Evolutionary conservation across 192 early-diverging fungal species (phyloP).

Genomic region (Lobulomyces angularis): DNA sequence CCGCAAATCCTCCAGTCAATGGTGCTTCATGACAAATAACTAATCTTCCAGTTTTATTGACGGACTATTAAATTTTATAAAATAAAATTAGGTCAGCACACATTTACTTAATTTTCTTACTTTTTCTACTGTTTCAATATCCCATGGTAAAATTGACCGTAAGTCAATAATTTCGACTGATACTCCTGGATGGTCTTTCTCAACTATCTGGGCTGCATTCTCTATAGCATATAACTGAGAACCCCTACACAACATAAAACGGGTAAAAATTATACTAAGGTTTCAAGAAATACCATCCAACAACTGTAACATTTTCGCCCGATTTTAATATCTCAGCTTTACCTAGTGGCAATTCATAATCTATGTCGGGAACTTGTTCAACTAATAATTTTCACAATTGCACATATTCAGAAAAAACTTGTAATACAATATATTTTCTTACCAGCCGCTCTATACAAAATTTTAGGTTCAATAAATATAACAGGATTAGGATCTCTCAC

Average conservation of each 20-base stretch:
- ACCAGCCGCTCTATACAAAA: conserved; percentile 84
- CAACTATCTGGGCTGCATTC: conserved; percentile 71
- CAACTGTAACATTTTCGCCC: too few species aligned
- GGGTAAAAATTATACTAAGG: too few species aligned
- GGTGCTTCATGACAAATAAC: conserved; percentile 92
- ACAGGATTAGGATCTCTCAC: conserved; percentile 88
- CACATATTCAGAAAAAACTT: not conserved
- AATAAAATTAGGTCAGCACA: conserved; percentile 5
- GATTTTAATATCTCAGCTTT: conserved; percentile 84
- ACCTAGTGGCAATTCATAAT: conserved; percentile 79
- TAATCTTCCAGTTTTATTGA: conserved; percentile 84
- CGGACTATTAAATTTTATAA: conserved; percentile 33
- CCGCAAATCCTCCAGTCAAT: conserved; percentile 75
- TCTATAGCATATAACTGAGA: conserved; percentile 90
- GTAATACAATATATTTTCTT: not conserved
- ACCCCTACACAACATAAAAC: conserved; percentile 85
- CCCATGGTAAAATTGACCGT: conserved; percentile 81
- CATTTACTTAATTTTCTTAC: conserved; percentile 10
- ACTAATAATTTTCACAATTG: conserved; percentile 33
- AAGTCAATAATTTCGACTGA: conserved; percentile 88
- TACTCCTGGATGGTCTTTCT: conserved; percentile 74
- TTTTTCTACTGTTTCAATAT: conserved; percentile 74
- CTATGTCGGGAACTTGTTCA: conserved; percentile 84
- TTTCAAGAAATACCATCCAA: too few species aligned
- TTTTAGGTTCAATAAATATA: conserved; percentile 95